These are phyloP conservation scores for Lyophyllum decastes DNA, from an alignment of 768 basidiomycete genomes.

Conservation along the genomic window DNA sequence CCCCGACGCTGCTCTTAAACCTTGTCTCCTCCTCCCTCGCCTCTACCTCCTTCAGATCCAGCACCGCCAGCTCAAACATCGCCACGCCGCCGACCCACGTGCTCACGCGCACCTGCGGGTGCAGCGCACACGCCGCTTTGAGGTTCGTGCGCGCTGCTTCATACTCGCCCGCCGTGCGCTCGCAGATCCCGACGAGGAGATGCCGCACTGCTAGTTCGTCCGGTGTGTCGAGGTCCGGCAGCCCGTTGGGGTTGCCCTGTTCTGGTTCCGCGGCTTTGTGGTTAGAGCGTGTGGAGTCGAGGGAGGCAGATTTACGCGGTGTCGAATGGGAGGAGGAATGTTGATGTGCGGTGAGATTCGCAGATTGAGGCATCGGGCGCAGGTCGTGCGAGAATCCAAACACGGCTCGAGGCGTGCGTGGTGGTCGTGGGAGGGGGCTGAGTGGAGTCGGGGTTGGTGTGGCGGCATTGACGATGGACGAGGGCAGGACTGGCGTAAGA, in stretches of 20 bases:
- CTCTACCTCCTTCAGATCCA: conserved; percentile 65
- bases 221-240: conserved; percentile 57
- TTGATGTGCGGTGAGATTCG: not conserved
- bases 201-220: conserved; percentile 73
- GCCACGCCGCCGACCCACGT: conserved; percentile 72
- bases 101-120: conserved; percentile 44
- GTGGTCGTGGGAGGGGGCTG: not conserved
- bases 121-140: conserved; percentile 47
- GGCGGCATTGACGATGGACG: conserved; percentile 7
- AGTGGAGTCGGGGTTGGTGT: not conserved
- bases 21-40: conserved; percentile 24
- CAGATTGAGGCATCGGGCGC: conserved; percentile 11
- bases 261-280: not conserved
- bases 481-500: conserved; percentile 41
- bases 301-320: not conserved
- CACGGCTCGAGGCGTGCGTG: conserved; percentile 3
- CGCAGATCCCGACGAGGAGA: conserved; percentile 66
- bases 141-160: conserved; percentile 48
- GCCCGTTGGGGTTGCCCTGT: conserved; percentile 5
- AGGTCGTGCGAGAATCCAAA: conserved; percentile 16
- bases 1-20: conserved; percentile 32
- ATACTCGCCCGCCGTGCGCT: conserved; percentile 57
- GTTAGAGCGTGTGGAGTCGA: not conserved
- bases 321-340: not conserved
- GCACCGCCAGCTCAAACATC: conserved; percentile 68